A percentile compares a stretch with the other conserved stretches of the same genome.
Conservation (phyloP, 2,329 filamentous ascomycete genomes). For the Fusarium goolgardi region DNA sequence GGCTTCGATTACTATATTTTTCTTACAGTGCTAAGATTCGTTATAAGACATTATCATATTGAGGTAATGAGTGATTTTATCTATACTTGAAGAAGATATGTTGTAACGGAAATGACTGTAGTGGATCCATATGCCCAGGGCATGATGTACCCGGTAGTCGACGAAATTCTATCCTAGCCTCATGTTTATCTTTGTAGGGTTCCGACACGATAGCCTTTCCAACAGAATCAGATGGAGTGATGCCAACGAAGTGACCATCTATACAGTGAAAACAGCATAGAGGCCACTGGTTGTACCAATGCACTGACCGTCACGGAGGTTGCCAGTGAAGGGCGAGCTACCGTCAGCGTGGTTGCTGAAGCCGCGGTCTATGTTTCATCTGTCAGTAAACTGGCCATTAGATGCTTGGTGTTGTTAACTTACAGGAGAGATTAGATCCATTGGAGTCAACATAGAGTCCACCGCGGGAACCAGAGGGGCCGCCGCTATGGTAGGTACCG, state of each 20-base stretch:
- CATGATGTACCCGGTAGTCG: neutral
- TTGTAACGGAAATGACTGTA: neutral
- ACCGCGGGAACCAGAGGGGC: slow-evolving; percentile 1
- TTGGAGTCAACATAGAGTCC: slow-evolving; percentile 12
- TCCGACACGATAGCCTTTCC: neutral
- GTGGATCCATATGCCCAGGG: neutral
- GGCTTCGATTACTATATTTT: no score
- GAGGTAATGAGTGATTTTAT: neutral
- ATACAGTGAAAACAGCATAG: slow-evolving; percentile 12
- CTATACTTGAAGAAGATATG: neutral
- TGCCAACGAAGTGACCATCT: neutral
- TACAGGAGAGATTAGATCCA: slow-evolving; percentile 1
- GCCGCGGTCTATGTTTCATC: neutral
- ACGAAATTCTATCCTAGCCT: neutral
- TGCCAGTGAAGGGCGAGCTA: slow-evolving; percentile 5
- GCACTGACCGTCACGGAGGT: slow-evolving; percentile 6
- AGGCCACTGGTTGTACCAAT: slow-evolving; percentile 4
- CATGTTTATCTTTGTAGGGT: neutral
- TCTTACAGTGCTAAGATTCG: no score
- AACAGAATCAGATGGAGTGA: no score
- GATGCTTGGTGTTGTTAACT: rapidly evolving
- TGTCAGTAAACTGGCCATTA: neutral
- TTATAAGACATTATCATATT: neutral
- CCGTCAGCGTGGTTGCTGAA: slow-evolving; percentile 1
- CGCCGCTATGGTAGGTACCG: slow-evolving; percentile 7